A percentile compares a stretch with the other conserved stretches of the same genome.
phyloP scores from a whole-genome alignment of 2,329 filamentous ascomycete genomes.

The Fusarium hainanense region DNA sequence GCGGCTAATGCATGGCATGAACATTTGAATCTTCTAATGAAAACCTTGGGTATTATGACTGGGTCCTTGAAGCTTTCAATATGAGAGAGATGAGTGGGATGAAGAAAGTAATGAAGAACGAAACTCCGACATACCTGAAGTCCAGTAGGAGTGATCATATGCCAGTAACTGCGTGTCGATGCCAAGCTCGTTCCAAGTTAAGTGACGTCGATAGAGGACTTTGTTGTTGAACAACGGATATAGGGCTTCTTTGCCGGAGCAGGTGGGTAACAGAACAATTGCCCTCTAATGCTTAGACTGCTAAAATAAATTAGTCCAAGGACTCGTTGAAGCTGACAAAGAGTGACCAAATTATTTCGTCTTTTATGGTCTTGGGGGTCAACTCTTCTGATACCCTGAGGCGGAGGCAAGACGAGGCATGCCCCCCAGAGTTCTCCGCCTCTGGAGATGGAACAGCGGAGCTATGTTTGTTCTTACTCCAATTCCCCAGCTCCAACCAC shows the following conservation, averaged over 20 bases:
- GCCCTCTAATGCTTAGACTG: too few relatives aligned
- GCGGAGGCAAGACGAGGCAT: neutral
- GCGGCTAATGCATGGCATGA: constrained; percentile 31
- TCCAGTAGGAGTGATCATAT: neutral
- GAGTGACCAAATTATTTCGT: too few relatives aligned
- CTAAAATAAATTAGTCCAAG: too few relatives aligned
- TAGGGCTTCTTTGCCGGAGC: neutral
- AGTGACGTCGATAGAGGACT: constrained; percentile 18
- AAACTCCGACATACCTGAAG: neutral
- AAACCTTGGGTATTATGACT: constrained; percentile 25
- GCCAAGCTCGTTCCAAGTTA: neutral
- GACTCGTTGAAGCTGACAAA: too few relatives aligned
- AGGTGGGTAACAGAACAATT: too few relatives aligned
- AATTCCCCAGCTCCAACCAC: constrained; percentile 15
- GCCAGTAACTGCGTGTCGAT: neutral
- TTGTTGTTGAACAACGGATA: constrained; percentile 2
- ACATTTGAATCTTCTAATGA: constrained; percentile 43
- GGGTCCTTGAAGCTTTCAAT: neutral
- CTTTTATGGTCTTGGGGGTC: too few relatives aligned
- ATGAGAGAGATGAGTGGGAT: neutral
- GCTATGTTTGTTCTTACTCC: constrained; percentile 9
- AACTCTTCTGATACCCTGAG: too few relatives aligned
- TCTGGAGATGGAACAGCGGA: neutral
- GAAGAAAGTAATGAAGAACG: constrained; percentile 2
- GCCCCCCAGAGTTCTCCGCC: constrained; percentile 30